phyloP scores from a whole-genome alignment of 495 filamentous ascomycete species.

The Penicillium arizonense region DNA sequence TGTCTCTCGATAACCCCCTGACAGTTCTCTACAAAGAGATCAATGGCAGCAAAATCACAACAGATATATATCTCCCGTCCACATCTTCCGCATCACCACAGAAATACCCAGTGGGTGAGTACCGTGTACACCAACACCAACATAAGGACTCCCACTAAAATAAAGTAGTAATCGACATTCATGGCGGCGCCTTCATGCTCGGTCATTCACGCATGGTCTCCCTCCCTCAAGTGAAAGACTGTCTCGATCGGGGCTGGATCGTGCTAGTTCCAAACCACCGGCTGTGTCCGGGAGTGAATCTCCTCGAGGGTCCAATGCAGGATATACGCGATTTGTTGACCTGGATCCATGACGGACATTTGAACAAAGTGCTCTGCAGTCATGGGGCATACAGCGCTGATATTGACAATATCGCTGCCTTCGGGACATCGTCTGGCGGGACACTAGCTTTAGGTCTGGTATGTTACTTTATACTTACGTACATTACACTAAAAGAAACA shows the following conservation, averaged over 20 bases:
- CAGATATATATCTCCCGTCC: constrained; percentile 34
- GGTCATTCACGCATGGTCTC: constrained; percentile 34
- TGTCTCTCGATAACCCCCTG: constrained; percentile 20
- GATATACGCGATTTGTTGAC: constrained; percentile 29
- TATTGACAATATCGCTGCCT: constrained; percentile 28
- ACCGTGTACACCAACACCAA: neutral
- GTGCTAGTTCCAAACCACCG: constrained; percentile 37
- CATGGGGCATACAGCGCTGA: constrained; percentile 19
- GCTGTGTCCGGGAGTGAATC: constrained; percentile 30
- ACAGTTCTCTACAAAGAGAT: constrained; percentile 31
- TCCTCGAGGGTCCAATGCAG: constrained; percentile 29
- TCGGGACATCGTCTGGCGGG: constrained; percentile 34
- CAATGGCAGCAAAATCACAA: constrained; percentile 26
- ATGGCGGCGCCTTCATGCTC: constrained; percentile 42
- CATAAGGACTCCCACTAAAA: neutral
- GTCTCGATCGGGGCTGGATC: constrained; percentile 37
- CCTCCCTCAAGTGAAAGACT: constrained; percentile 30
- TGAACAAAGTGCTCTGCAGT: constrained; percentile 16
- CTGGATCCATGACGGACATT: constrained; percentile 27
- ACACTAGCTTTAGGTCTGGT: constrained; percentile 31
- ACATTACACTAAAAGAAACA: neutral
- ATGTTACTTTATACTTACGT: constrained; percentile 2
- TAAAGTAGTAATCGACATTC: constrained; percentile 34
- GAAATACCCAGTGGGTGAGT: constrained; percentile 30
- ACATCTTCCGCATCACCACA: constrained; percentile 1